Conservation (phyloP, 257 asterid genomes). For the Solanum dulcamara region DNA sequence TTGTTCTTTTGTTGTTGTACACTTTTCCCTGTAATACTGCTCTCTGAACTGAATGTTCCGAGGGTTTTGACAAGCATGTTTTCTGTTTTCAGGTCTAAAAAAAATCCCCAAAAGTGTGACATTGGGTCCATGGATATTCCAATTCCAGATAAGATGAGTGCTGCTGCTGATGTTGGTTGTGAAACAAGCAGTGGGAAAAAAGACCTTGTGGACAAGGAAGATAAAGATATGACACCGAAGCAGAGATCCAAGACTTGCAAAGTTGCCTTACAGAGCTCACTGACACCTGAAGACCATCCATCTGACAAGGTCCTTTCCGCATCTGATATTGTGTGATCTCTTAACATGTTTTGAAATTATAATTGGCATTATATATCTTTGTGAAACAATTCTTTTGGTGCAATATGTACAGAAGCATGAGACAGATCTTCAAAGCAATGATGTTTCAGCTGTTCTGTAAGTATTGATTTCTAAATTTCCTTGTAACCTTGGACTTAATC, state of each 20-base stretch:
- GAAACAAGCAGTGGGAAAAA: background rate
- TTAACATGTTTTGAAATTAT: background rate
- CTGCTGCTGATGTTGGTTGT: background rate
- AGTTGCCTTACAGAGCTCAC: background rate
- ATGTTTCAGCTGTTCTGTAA: background rate
- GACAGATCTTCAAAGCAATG: background rate
- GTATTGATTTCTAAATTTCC: background rate
- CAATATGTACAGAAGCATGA: background rate
- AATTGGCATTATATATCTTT: background rate
- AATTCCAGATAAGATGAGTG: background rate
- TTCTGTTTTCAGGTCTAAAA: background rate
- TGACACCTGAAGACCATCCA: background rate
- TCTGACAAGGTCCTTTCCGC: background rate
- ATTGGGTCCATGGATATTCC: background rate
- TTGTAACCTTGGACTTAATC: background rate
- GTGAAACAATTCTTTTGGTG: background rate
- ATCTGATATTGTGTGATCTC: background rate
- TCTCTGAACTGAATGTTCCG: background rate
- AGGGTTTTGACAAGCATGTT: background rate
- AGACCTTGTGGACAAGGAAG: background rate
- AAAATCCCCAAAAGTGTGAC: background rate
- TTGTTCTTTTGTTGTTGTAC: background rate
- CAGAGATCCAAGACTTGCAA: background rate
- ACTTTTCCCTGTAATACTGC: background rate
- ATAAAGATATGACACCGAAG: background rate